Evolutionary conservation across 192 early-diverging fungal species (phyloP).

Genomic region (Coemansia sp.): DNA sequence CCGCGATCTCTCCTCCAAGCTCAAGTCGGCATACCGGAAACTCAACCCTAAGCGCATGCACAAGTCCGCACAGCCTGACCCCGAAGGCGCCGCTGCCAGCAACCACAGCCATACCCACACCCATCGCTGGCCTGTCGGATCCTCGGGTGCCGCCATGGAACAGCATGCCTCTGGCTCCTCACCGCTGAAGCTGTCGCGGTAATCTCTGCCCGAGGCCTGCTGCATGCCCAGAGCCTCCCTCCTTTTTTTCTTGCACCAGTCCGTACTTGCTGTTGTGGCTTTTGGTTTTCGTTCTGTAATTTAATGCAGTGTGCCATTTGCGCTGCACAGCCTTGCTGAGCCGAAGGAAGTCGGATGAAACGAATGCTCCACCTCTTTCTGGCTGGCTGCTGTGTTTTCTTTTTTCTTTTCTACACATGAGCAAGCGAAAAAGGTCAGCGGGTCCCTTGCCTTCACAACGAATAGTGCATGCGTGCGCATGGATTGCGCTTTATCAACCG

Average conservation of each 20-base stretch:
- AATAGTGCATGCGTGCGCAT: neutral
- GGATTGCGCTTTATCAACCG: neutral
- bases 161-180: neutral
- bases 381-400: neutral
- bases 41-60: constrained; percentile 45
- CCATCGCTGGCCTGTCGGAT: neutral
- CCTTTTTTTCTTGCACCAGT: no score
- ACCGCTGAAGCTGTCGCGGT: neutral
- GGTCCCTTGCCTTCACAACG: neutral
- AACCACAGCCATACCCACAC: neutral
- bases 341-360: no score
- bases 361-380: no score
- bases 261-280: no score
- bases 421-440: neutral
- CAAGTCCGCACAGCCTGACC: constrained; percentile 12
- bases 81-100: neutral
- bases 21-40: constrained; percentile 51
- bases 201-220: no score
- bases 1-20: constrained; percentile 41
- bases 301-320: no score
- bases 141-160: neutral
- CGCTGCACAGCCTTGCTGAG: no score
- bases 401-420: no score
- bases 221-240: no score
- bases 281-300: no score